Evolutionary conservation across 2,329 filamentous ascomycete genomes (phyloP), one percentile per base, ranked within the genome.

Genomic region (Trichophyton mentagrophytes): DNA sequence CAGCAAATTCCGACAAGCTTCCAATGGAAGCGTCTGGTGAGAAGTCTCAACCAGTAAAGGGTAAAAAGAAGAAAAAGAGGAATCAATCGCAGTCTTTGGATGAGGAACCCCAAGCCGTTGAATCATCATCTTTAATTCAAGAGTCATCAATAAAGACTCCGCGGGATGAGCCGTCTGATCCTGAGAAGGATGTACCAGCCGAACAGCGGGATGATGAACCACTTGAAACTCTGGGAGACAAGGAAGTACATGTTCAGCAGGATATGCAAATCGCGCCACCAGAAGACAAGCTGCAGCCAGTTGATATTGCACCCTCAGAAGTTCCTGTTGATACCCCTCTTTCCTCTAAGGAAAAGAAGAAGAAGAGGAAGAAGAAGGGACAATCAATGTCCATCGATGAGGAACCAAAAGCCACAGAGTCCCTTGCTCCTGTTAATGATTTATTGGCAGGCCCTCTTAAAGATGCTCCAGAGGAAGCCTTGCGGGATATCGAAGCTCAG

Each of bases 41-140:
- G 2, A 46, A 22, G 20, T 3, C 56, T 17, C n/a, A 44, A 17
- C 17, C 36, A 7, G 17, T 17, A 20, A 58, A 58, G 56, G 56
- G 33, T 13, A 38, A 36, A 22, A 58, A 57, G 57, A 58, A 59
- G 30, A 61, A 56, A 47, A 61, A 64, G 11, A 46, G 60, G 42
- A 30, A 36, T n/a, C 38, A 53, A 15, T 42, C 30, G 33, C 20
- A 40, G 27, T 44, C 53, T 15, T 47, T 38, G 36, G 56, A 56
- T n/a, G 27, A 49, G 13, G 53, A 56, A 36, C 27, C 51, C 8
- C 51, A 55, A 36, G n/a, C 30, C 9, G 6, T 38, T 33, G 49
- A 53, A 30, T 15, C 51, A 13, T 11, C 25, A 55, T n/a, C n/a
- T 36, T 8, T n/a, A 9, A 6, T 20, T 7, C 25, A 55, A 27